phyloP scores from a whole-genome alignment of 2,329 filamentous ascomycete species.

The Xylariaceae sp. region DNA sequence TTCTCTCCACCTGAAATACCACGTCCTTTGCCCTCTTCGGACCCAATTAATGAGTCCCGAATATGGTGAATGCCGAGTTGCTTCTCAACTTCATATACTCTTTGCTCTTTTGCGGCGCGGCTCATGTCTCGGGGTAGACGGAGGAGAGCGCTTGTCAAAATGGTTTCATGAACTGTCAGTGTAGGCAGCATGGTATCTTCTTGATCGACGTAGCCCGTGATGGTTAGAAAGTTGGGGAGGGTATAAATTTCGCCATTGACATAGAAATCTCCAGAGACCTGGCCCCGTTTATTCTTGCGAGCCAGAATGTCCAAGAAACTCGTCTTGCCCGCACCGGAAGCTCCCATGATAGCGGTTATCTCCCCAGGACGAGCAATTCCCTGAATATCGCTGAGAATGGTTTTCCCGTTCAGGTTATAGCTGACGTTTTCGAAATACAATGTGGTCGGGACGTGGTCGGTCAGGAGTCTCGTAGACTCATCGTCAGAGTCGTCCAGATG shows the following conservation, averaged over 20 bases:
- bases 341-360: constrained; percentile 95
- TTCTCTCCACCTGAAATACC: constrained; percentile 98
- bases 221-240: constrained; percentile 80
- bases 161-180: constrained; percentile 95
- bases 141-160: constrained; percentile 85
- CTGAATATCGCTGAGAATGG: constrained; percentile 73
- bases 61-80: constrained; percentile 94
- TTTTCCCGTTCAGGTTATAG: constrained; percentile 81
- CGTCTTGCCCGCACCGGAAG: constrained; percentile 94
- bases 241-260: constrained; percentile 88
- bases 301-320: constrained; percentile 95
- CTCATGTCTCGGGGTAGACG: constrained; percentile 92
- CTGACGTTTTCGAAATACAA: constrained; percentile 83
- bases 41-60: constrained; percentile 90
- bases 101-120: constrained; percentile 77
- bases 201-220: constrained; percentile 96
- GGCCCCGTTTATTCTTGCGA: constrained; percentile 90
- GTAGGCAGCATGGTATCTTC: constrained; percentile 96
- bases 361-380: constrained; percentile 93
- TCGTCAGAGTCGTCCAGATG: constrained; percentile 85
- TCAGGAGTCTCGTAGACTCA: constrained; percentile 78
- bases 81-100: constrained; percentile 87
- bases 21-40: constrained; percentile 86
- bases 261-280: constrained; percentile 73
- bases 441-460: constrained; percentile 84